These are phyloP conservation scores for Diaporthe vaccinii DNA, from an alignment of 2,329 filamentous ascomycete species.

Conservation along the genomic window DNA sequence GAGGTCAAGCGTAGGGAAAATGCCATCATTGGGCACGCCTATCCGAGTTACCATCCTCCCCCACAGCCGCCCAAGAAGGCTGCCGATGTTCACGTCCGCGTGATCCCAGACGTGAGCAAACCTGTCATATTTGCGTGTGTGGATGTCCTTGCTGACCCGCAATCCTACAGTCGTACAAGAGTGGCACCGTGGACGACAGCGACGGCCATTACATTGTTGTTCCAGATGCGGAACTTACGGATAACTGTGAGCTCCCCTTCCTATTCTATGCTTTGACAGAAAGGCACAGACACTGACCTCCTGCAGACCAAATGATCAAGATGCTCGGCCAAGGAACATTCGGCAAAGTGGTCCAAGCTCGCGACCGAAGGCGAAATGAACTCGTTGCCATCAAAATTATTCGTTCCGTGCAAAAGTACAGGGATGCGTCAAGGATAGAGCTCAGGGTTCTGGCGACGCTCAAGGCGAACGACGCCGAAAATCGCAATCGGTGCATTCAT, in stretches of 20 bases:
- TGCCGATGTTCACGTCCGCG: slow-evolving; percentile 77
- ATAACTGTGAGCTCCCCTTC: slow-evolving; percentile 79
- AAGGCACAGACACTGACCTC: slow-evolving; percentile 44
- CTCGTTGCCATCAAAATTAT: slow-evolving; percentile 97
- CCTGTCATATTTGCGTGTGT: neutral
- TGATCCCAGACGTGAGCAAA: slow-evolving; percentile 72
- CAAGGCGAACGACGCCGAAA: slow-evolving; percentile 89
- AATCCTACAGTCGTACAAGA: slow-evolving; percentile 54
- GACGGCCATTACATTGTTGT: slow-evolving; percentile 97
- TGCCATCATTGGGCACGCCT: slow-evolving; percentile 78
- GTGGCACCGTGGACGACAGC: slow-evolving; percentile 90
- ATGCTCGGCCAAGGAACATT: slow-evolving; percentile 97
- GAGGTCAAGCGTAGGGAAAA: slow-evolving; percentile 85
- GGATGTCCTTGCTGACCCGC: slow-evolving; percentile 17
- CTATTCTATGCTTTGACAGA: neutral
- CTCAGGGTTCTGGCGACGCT: slow-evolving; percentile 92
- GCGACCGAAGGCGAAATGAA: slow-evolving; percentile 82
- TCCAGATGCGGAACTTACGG: slow-evolving; percentile 86
- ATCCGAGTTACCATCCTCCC: slow-evolving; percentile 86
- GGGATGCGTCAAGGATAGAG: slow-evolving; percentile 95
- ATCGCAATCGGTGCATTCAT: slow-evolving; percentile 97
- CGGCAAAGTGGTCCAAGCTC: slow-evolving; percentile 96
- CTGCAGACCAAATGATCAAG: slow-evolving; percentile 85
- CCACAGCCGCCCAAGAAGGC: slow-evolving; percentile 92
- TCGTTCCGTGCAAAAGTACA: slow-evolving; percentile 97